These are phyloP conservation scores for Candida berthetii DNA, from an alignment of 805 yeast species.

Conservation along the genomic window DNA sequence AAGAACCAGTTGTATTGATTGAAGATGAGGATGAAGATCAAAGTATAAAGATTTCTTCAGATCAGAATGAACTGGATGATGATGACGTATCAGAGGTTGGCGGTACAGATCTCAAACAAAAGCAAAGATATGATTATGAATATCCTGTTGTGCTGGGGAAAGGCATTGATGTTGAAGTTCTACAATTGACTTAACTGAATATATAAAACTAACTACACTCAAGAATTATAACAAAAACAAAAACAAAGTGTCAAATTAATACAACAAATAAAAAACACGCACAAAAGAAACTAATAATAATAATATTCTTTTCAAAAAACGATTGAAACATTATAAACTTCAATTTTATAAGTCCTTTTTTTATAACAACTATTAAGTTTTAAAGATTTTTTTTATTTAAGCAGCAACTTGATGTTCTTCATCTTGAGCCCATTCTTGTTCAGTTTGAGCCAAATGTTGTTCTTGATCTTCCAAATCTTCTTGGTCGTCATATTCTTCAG, in stretches of 20 bases:
- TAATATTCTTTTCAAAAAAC: not conserved
- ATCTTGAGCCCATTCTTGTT: constrained; percentile 46
- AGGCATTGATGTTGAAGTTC: constrained; percentile 15
- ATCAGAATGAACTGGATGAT: too few species aligned
- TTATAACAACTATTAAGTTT: too few species aligned
- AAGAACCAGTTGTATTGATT: constrained; percentile 1
- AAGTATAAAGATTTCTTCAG: too few species aligned
- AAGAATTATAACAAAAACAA: too few species aligned
- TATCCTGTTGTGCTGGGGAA: constrained; percentile 6
- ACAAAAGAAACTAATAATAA: not conserved
- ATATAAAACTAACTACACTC: too few species aligned
- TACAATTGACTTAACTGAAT: constrained; percentile 1
- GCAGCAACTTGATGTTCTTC: constrained; percentile 18
- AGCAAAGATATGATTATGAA: constrained; percentile 14
- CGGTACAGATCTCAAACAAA: constrained; percentile 12
- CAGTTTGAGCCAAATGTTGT: constrained; percentile 43
- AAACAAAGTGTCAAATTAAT: not conserved
- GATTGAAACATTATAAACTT: not conserved
- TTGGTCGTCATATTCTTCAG: constrained; percentile 45
- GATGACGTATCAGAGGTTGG: too few species aligned
- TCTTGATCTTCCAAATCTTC: constrained; percentile 46
- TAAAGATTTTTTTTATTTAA: constrained; percentile 2
- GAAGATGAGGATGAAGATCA: constrained; percentile 3
- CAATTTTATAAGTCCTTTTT: too few species aligned
- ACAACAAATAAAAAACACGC: not conserved